Evolutionary conservation across 1,284 basidiomycete genomes (phyloP).

Genomic region (Ceratobasidium papillatum): DNA sequence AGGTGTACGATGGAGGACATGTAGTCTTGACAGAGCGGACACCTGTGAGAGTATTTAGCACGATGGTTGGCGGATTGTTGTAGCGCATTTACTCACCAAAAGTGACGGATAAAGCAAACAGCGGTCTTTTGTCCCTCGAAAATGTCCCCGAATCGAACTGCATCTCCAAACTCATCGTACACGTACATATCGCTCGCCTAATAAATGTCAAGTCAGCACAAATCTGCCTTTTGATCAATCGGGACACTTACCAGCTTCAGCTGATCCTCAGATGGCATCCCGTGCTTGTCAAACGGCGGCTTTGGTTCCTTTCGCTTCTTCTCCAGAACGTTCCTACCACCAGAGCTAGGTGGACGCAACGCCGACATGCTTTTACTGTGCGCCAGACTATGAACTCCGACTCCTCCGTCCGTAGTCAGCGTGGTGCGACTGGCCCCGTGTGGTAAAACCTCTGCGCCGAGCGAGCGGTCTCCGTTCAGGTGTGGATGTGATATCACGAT

Average conservation of each 20-base stretch:
- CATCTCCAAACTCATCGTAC: constrained; percentile 70
- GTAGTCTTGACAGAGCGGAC: constrained; percentile 85
- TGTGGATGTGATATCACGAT: constrained; percentile 12
- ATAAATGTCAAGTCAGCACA: too few relatives aligned
- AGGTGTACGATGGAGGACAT: constrained; percentile 70
- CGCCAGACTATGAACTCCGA: neutral
- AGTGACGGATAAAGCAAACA: constrained; percentile 65
- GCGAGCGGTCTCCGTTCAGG: neutral
- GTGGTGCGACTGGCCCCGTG: neutral
- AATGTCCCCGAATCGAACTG: constrained; percentile 75
- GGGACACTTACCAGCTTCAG: constrained; percentile 12
- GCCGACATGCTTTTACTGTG: constrained; percentile 19
- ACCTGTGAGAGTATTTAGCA: constrained; percentile 55
- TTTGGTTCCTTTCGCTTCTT: neutral
- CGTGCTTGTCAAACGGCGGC: constrained; percentile 28
- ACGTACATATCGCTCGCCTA: constrained; percentile 69
- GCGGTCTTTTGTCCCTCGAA: constrained; percentile 72
- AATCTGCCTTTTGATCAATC: neutral
- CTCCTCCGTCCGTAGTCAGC: neutral
- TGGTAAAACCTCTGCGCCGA: neutral
- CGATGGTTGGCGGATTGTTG: constrained; percentile 23
- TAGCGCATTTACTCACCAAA: constrained; percentile 48
- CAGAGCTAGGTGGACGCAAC: neutral
- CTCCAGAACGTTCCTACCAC: neutral
- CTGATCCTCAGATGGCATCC: constrained; percentile 11